A percentile compares a stretch with the other conserved stretches of the same genome.
Evolutionary conservation across 1,139 yeast genomes (phyloP).

Genomic region (Meyerozyma sp.): DNA sequence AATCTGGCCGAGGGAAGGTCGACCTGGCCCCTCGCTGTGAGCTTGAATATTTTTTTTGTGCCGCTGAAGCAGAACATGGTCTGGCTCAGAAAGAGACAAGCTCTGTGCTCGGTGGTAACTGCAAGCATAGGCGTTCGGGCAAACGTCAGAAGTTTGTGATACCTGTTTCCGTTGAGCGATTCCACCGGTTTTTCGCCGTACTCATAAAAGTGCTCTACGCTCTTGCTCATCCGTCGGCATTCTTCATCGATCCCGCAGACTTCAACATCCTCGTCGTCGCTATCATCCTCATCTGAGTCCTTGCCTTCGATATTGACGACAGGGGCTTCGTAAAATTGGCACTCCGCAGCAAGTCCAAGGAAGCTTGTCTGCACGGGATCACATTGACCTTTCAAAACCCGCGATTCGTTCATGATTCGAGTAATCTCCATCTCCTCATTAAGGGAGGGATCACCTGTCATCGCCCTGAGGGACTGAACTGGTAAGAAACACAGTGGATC

Average conservation of each 20-base stretch:
- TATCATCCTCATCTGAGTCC: neutral
- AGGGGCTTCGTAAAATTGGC: slow-evolving; percentile 35
- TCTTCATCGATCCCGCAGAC: slow-evolving; percentile 33
- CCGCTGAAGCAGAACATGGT: slow-evolving; percentile 49
- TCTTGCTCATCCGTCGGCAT: slow-evolving; percentile 28
- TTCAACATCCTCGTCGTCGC: slow-evolving; percentile 11
- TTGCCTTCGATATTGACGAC: slow-evolving; percentile 12
- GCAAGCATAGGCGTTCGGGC: slow-evolving; percentile 21
- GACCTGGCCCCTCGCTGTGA: slow-evolving; percentile 26
- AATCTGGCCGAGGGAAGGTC: slow-evolving; percentile 47
- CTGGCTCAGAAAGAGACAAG: slow-evolving; percentile 47
- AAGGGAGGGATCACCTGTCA: slow-evolving; percentile 41
- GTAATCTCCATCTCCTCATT: slow-evolving; percentile 23
- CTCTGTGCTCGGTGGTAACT: slow-evolving; percentile 37
- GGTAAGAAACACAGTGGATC: slow-evolving; percentile 37
- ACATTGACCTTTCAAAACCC: slow-evolving; percentile 25
- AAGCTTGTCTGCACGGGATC: slow-evolving; percentile 37
- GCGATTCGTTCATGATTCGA: slow-evolving; percentile 31
- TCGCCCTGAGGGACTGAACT: slow-evolving; percentile 42
- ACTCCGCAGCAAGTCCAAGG: slow-evolving; percentile 41
- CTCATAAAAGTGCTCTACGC: slow-evolving; percentile 5
- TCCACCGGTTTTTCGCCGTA: neutral
- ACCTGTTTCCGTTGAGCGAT: slow-evolving; percentile 12
- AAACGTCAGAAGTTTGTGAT: slow-evolving; percentile 4
- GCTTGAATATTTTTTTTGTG: slow-evolving; percentile 40